A percentile compares a stretch with the other conserved stretches of the same genome.
phyloP scores from a whole-genome alignment of 2,329 filamentous ascomycete species.

The Daldinia sp. region DNA sequence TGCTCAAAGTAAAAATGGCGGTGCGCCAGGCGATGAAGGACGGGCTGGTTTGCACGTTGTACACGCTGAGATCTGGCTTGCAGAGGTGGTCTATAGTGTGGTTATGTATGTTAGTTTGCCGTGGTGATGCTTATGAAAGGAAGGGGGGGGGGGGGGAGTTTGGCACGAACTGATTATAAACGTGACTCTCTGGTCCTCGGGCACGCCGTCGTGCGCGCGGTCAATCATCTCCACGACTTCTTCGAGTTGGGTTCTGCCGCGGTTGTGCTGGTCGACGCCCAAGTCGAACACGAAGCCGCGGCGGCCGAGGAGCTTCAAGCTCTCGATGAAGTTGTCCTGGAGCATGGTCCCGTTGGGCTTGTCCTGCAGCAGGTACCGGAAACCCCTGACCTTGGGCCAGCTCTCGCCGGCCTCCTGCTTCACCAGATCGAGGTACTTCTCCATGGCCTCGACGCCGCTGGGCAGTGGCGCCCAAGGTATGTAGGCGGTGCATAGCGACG shows the following conservation, averaged over 20 bases:
- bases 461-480: constrained; percentile 90
- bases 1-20: constrained; percentile 75
- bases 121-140: neutral
- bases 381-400: constrained; percentile 79
- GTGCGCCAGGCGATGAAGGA: constrained; percentile 77
- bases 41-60: constrained; percentile 66
- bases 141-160: neutral
- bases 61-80: constrained; percentile 81
- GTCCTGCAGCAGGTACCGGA: constrained; percentile 86
- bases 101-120: neutral
- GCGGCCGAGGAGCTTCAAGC: constrained; percentile 73
- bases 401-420: constrained; percentile 71
- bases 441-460: constrained; percentile 69
- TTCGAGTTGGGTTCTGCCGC: constrained; percentile 79
- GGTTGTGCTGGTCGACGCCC: constrained; percentile 82
- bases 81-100: constrained; percentile 79
- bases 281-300: constrained; percentile 81
- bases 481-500: constrained; percentile 72
- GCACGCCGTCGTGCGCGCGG: constrained; percentile 71
- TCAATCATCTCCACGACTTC: constrained; percentile 78
- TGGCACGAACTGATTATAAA: constrained; percentile 76
- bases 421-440: constrained; percentile 73
- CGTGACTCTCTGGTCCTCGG: constrained; percentile 69
- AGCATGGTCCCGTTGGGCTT: constrained; percentile 76
- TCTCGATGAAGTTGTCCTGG: constrained; percentile 71